A percentile compares a stretch with the other conserved stretches of the same genome.
These are phyloP conservation scores for Volvox reticuliferus DNA, from an alignment of 139 green algal genomes.

Conservation along the genomic window DNA sequence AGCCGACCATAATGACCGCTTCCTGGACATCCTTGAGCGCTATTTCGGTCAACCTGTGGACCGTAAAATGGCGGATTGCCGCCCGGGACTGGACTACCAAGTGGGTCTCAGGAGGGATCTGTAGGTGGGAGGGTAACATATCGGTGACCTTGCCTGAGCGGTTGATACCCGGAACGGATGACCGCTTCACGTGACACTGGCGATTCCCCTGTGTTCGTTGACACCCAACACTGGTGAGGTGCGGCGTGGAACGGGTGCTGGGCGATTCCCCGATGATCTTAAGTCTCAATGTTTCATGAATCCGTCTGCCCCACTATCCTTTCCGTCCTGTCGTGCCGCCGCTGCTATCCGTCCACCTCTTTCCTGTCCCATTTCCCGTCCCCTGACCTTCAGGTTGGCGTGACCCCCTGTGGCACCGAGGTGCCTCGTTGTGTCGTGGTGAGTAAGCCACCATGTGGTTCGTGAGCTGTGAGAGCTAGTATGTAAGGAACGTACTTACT, in stretches of 20 bases:
- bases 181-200: too few relatives aligned
- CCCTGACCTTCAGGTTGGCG: conserved; percentile 72
- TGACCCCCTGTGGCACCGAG: conserved; percentile 89
- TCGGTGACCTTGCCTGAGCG: too few relatives aligned
- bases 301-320: neutral
- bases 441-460: neutral
- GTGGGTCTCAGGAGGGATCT: conserved; percentile 24
- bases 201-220: too few relatives aligned
- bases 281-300: neutral
- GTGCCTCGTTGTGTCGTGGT: conserved; percentile 75
- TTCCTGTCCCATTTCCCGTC: neutral
- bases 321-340: neutral
- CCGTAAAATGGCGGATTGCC: conserved; percentile 77
- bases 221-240: too few relatives aligned
- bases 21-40: conserved; percentile 89
- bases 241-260: too few relatives aligned
- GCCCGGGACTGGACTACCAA: conserved; percentile 86
- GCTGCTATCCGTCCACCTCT: neutral
- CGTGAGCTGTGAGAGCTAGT: too few relatives aligned
- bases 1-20: conserved; percentile 74
- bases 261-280: too few relatives aligned
- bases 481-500: too few relatives aligned
- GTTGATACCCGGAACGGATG: too few relatives aligned
- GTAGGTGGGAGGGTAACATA: too few relatives aligned
- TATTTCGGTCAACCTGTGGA: conserved; percentile 83